Evolutionary conservation across 2,329 filamentous ascomycete genomes (phyloP).

Genomic region (Lachnellula occidentalis): DNA sequence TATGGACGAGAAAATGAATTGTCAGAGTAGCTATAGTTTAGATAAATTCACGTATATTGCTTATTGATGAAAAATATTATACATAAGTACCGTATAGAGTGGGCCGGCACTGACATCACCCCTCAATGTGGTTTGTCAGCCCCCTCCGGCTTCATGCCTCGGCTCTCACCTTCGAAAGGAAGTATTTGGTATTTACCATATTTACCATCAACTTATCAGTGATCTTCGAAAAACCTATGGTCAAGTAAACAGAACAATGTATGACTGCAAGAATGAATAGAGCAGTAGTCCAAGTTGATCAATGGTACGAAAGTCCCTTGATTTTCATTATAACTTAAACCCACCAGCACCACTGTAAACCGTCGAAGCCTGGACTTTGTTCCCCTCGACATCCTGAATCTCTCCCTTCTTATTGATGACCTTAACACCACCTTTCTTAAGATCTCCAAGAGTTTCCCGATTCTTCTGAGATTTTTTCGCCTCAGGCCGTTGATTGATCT

Average conservation of each 20-base stretch:
- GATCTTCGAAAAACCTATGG: too few species aligned
- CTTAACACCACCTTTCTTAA: slow-evolving; percentile 84
- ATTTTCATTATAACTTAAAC: slow-evolving; percentile 51
- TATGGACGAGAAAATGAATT: neutral
- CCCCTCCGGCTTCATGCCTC: neutral
- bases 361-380: slow-evolving; percentile 55
- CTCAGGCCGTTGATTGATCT: slow-evolving; percentile 42
- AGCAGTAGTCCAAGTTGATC: too few species aligned
- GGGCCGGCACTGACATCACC: neutral
- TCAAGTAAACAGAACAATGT: too few species aligned
- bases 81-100: neutral
- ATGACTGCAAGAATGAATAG: too few species aligned
- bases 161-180: too few species aligned
- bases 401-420: slow-evolving; percentile 88
- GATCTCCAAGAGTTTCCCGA: slow-evolving; percentile 42
- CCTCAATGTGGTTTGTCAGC: neutral
- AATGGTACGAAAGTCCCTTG: neutral
- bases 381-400: slow-evolving; percentile 77
- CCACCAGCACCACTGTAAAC: slow-evolving; percentile 46
- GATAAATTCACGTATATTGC: too few species aligned
- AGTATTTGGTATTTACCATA: too few species aligned
- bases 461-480: slow-evolving; percentile 55
- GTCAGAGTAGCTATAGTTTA: neutral
- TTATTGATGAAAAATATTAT: too few species aligned
- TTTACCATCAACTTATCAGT: too few species aligned